These are phyloP conservation scores for Didymella pomorum DNA, from an alignment of 2,329 filamentous ascomycete genomes.

Conservation along the genomic window DNA sequence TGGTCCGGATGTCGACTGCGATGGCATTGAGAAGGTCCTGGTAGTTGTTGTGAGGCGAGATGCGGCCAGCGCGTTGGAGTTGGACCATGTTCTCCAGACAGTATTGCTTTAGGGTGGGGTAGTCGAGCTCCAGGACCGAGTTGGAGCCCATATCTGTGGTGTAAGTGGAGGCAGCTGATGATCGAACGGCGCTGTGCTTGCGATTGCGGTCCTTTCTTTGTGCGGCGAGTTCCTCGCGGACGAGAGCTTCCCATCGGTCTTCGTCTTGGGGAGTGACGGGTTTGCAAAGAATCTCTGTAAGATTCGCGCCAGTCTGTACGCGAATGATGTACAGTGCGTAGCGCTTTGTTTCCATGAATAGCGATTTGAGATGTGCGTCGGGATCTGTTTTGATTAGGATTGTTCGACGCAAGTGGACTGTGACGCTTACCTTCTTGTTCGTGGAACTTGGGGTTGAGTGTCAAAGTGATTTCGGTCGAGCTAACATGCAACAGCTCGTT, in stretches of 20 bases:
- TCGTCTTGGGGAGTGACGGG: constrained; percentile 88
- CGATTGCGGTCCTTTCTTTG: constrained; percentile 57
- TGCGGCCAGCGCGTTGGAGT: constrained; percentile 85
- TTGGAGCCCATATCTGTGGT: constrained; percentile 57
- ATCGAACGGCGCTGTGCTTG: constrained; percentile 65
- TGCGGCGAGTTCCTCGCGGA: constrained; percentile 77
- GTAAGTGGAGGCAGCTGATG: constrained; percentile 89
- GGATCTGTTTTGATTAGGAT: constrained; percentile 68
- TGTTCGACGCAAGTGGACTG: background rate
- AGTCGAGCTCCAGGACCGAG: constrained; percentile 84
- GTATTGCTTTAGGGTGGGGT: constrained; percentile 89
- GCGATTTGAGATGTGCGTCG: constrained; percentile 86
- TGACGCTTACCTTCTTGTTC: constrained; percentile 71
- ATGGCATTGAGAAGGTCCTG: constrained; percentile 98
- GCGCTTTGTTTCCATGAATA: constrained; percentile 98
- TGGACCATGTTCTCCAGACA: constrained; percentile 93
- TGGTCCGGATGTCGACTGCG: constrained; percentile 94
- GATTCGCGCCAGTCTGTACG: constrained; percentile 86
- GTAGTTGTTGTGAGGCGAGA: constrained; percentile 87
- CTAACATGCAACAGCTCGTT: constrained; percentile 88
- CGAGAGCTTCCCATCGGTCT: constrained; percentile 80
- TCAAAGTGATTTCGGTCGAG: constrained; percentile 88
- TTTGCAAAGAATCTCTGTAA: constrained; percentile 95
- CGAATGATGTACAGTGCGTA: constrained; percentile 98
- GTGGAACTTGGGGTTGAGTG: constrained; percentile 86